Conservation (phyloP, 2,329 filamentous ascomycete species). For the Talaromyces marneffei region DNA sequence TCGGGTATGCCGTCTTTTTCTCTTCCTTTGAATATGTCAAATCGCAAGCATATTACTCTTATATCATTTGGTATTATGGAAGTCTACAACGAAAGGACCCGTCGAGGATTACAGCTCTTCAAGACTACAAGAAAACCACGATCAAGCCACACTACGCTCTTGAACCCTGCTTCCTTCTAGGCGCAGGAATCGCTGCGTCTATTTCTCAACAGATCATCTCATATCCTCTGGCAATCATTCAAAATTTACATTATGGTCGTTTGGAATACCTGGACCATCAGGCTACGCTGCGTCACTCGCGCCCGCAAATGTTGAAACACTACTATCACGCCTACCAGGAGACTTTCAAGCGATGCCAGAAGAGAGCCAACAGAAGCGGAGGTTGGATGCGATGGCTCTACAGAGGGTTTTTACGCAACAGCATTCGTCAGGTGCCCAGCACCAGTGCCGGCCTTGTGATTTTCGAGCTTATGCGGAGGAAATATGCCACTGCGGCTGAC, state of each 20-base stretch:
- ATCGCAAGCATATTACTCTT: slow-evolving; percentile 56
- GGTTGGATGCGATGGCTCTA: slow-evolving; percentile 55
- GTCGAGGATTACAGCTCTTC: slow-evolving; percentile 10
- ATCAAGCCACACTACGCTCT: slow-evolving; percentile 59
- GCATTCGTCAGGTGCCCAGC: slow-evolving; percentile 56
- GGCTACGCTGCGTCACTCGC: slow-evolving; percentile 38
- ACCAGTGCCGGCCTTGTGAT: slow-evolving; percentile 60
- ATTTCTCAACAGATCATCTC: slow-evolving; percentile 54
- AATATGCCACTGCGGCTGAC: slow-evolving; percentile 52
- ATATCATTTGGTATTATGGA: slow-evolving; percentile 55
- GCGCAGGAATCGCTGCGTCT: slow-evolving; percentile 55
- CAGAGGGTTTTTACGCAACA: slow-evolving; percentile 51
- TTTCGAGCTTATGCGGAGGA: slow-evolving; percentile 58
- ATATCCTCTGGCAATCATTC: slow-evolving; percentile 55
- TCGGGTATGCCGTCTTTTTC: slow-evolving; percentile 59
- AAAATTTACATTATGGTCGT: slow-evolving; percentile 55
- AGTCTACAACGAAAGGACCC: slow-evolving; percentile 23
- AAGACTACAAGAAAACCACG: slow-evolving; percentile 20
- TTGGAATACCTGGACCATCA: slow-evolving; percentile 56
- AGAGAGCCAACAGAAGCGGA: slow-evolving; percentile 46
- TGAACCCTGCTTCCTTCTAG: slow-evolving; percentile 56
- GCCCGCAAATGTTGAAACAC: slow-evolving; percentile 43
- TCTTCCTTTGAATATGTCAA: slow-evolving; percentile 59
- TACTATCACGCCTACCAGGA: slow-evolving; percentile 58
- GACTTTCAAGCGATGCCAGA: slow-evolving; percentile 51